These are phyloP conservation scores for Backusella psychrophila DNA, from an alignment of 192 early-diverging fungal species.

Conservation along the genomic window DNA sequence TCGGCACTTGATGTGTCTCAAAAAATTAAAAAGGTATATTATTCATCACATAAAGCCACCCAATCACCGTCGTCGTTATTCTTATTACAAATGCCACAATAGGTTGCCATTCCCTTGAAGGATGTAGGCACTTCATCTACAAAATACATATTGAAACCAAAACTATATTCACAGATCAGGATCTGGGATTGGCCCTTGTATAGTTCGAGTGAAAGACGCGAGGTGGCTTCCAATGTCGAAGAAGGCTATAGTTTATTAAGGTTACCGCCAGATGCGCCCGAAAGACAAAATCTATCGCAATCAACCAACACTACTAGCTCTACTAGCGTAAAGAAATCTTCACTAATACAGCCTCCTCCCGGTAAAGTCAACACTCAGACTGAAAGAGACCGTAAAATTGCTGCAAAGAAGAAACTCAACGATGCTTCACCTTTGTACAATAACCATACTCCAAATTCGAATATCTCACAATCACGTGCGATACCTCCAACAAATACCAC, in stretches of 20 bases:
- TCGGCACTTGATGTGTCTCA: not conserved
- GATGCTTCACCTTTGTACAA: not conserved
- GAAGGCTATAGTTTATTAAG: conserved; percentile 17
- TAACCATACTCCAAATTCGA: not conserved
- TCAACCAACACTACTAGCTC: not conserved
- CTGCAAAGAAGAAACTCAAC: not conserved
- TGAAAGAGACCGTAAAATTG: not conserved
- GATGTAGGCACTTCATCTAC: not conserved
- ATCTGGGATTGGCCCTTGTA: conserved; percentile 34
- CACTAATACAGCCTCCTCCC: conserved; percentile 15
- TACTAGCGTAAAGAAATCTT: not conserved
- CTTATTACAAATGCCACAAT: not conserved
- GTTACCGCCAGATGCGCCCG: conserved; percentile 17
- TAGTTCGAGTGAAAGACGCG: conserved; percentile 15
- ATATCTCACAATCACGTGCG: not conserved
- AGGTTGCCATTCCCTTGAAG: conserved; percentile 10
- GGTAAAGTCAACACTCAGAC: not conserved
- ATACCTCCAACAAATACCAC: not conserved
- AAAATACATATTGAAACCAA: conserved; percentile 24
- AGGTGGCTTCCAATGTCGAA: conserved; percentile 17
- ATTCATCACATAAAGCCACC: not conserved
- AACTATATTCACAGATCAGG: conserved; percentile 18
- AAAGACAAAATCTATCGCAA: conserved; percentile 9
- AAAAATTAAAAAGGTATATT: conserved; percentile 5
- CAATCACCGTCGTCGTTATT: not conserved